Conservation (phyloP, 2,329 filamentous ascomycete species). For the Fusarium burgessii region DNA sequence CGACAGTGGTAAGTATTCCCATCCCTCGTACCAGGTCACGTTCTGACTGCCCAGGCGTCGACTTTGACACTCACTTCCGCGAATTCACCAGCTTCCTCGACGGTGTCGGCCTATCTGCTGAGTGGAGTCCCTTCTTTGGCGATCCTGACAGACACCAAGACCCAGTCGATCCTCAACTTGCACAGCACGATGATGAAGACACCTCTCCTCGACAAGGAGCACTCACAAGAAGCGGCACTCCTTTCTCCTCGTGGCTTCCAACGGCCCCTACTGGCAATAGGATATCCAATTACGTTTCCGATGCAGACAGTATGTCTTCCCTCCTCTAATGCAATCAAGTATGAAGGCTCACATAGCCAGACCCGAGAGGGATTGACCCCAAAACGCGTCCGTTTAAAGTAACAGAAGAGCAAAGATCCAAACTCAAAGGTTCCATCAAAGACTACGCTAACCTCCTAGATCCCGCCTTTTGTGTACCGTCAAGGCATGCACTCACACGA, state of each 20-base stretch:
- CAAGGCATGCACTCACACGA: slow-evolving; percentile 52
- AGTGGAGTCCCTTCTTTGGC: slow-evolving; percentile 55
- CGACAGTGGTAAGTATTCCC: slow-evolving; percentile 14
- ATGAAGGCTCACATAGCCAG: background rate
- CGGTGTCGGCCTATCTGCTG: slow-evolving; percentile 53
- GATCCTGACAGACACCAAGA: slow-evolving; percentile 32
- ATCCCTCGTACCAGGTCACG: too few species aligned
- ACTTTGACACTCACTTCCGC: slow-evolving; percentile 50
- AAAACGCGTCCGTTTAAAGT: slow-evolving; percentile 42
- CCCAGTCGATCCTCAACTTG: background rate
- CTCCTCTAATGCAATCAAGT: background rate
- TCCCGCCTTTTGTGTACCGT: slow-evolving; percentile 50
- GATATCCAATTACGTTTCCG: slow-evolving; percentile 33
- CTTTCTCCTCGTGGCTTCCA: slow-evolving; percentile 55
- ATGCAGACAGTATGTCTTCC: slow-evolving; percentile 22
- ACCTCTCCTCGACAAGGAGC: background rate
- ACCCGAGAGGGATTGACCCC: slow-evolving; percentile 10
- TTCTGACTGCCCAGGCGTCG: too few species aligned
- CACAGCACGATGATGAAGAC: background rate
- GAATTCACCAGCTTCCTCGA: slow-evolving; percentile 56
- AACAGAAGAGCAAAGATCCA: slow-evolving; percentile 51
- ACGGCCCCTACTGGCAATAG: slow-evolving; percentile 50
- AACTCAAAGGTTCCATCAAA: slow-evolving; percentile 28
- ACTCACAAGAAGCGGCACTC: slow-evolving; percentile 43
- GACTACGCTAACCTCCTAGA: slow-evolving; percentile 39